phyloP scores from a whole-genome alignment of 1,284 basidiomycete genomes.

The Ustilago esculenta region DNA sequence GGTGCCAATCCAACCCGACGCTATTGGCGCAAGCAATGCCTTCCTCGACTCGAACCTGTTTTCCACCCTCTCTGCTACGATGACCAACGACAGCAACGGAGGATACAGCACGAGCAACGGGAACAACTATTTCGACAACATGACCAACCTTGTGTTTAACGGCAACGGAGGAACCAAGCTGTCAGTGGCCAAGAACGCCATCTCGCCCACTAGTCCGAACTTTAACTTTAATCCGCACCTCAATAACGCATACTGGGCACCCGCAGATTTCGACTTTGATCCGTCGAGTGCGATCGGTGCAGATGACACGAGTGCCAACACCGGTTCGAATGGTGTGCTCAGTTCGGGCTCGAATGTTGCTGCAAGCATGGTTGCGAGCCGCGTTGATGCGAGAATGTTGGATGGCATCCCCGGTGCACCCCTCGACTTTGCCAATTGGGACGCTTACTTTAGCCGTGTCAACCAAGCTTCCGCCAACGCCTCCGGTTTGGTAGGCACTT shows the following conservation, averaged over 20 bases:
- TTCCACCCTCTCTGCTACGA: slow-evolving; percentile 4
- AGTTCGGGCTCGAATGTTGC: slow-evolving; percentile 4
- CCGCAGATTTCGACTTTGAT: slow-evolving; percentile 29
- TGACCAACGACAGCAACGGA: background rate
- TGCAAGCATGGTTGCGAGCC: slow-evolving; percentile 12
- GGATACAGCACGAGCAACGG: background rate
- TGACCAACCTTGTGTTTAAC: slow-evolving; percentile 10
- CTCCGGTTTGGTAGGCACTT: background rate
- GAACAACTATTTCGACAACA: slow-evolving; percentile 10
- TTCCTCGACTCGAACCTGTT: slow-evolving; percentile 37
- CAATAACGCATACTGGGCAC: slow-evolving; percentile 51
- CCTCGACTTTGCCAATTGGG: slow-evolving; percentile 55
- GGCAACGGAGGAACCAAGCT: slow-evolving; percentile 9
- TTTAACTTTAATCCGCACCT: slow-evolving; percentile 56
- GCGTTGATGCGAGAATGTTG: slow-evolving; percentile 35
- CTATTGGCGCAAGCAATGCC: slow-evolving; percentile 8
- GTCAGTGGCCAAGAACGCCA: slow-evolving; percentile 32
- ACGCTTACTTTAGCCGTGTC: slow-evolving; percentile 37
- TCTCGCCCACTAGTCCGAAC: slow-evolving; percentile 29
- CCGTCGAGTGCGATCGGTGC: background rate
- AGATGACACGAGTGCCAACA: too few relatives aligned
- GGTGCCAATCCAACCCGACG: slow-evolving; percentile 41
- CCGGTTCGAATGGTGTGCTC: background rate
- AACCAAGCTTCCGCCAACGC: slow-evolving; percentile 2
- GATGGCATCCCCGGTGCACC: slow-evolving; percentile 49